Evolutionary conservation across 306 rosid genomes (phyloP).

Genomic region (Pyrus betulifolia): DNA sequence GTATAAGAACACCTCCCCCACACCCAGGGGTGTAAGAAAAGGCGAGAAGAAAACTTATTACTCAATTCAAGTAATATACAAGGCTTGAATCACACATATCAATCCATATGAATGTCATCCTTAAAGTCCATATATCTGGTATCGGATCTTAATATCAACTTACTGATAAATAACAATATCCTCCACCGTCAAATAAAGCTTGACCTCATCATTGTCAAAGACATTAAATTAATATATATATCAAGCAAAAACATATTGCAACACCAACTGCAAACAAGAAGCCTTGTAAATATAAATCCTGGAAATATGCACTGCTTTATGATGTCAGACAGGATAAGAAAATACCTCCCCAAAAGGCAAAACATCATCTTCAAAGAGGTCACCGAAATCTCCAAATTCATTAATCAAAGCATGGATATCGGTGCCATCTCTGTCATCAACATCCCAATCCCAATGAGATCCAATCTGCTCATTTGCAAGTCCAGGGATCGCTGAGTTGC

Average conservation of each 20-base stretch:
- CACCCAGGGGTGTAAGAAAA: background rate
- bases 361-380: constrained; percentile 75
- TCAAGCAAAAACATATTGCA: background rate
- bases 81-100: background rate
- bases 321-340: background rate
- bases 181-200: background rate
- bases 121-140: background rate
- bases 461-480: constrained; percentile 61
- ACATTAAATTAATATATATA: background rate
- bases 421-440: constrained; percentile 69
- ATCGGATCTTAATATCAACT: background rate
- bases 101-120: background rate
- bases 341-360: constrained; percentile 97
- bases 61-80: background rate
- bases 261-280: background rate
- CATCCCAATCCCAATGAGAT: constrained; percentile 94
- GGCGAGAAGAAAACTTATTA: background rate
- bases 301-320: background rate
- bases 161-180: background rate
- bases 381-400: constrained; percentile 95
- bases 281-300: background rate
- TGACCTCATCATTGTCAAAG: background rate
- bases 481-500: constrained; percentile 60
- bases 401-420: constrained; percentile 80
- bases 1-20: background rate